Evolutionary conservation across 2,329 filamentous ascomycete genomes (phyloP).

Genomic region (Colletotrichum kahawae): DNA sequence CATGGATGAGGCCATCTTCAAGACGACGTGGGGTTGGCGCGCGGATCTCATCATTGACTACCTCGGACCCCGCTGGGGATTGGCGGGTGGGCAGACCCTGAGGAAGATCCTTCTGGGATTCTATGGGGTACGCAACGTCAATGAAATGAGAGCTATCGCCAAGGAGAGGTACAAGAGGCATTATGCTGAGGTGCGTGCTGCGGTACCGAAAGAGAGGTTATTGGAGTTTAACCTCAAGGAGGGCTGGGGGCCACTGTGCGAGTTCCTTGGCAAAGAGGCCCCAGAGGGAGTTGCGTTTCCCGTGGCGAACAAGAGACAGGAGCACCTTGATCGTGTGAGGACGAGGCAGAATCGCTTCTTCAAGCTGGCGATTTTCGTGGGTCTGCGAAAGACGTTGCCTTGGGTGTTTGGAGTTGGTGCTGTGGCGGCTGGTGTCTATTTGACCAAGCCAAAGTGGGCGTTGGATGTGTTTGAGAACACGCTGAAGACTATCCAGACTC

Average conservation of each 20-base stretch:
- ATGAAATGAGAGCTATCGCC: constrained; percentile 41
- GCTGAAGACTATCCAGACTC: neutral
- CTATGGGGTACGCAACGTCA: constrained; percentile 26
- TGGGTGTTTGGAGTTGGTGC: neutral
- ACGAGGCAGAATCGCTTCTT: constrained; percentile 6
- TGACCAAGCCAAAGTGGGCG: neutral
- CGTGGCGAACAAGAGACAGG: constrained; percentile 33
- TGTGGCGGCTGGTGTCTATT: neutral
- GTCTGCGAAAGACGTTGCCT: neutral
- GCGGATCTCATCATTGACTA: constrained; percentile 23
- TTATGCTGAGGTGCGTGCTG: constrained; percentile 39
- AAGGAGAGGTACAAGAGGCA: constrained; percentile 40
- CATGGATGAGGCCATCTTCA: constrained; percentile 23
- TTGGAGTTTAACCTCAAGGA: constrained; percentile 43
- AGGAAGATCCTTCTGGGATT: constrained; percentile 34
- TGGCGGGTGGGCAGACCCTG: constrained; percentile 25
- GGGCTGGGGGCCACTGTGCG: constrained; percentile 47
- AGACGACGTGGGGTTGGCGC: constrained; percentile 28
- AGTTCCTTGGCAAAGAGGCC: constrained; percentile 39
- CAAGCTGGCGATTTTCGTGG: neutral
- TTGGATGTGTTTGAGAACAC: neutral
- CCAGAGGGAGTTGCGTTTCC: constrained; percentile 37
- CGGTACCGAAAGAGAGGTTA: constrained; percentile 36
- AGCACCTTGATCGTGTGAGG: constrained; percentile 8
- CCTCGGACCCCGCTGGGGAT: constrained; percentile 37